Evolutionary conservation across 495 filamentous ascomycete genomes (phyloP).

Genomic region (Aspergillus ellipticus): DNA sequence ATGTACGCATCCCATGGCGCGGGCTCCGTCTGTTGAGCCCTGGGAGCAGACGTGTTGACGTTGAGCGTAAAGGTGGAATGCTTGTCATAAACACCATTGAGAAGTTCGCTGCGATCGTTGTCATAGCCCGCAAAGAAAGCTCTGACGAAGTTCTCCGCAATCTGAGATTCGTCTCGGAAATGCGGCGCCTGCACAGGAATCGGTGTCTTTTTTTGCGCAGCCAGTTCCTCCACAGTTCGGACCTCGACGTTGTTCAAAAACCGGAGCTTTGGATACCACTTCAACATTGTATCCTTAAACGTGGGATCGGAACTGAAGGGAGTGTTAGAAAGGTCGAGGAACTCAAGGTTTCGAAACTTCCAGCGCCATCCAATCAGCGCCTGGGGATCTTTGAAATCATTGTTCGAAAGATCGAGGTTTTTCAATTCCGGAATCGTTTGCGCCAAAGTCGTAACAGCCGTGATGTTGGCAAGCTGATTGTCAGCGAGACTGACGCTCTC

Average conservation of each 20-base stretch:
- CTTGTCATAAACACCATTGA: slow-evolving; percentile 69
- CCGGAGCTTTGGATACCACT: slow-evolving; percentile 76
- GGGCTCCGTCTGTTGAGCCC: slow-evolving; percentile 39
- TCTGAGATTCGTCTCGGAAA: slow-evolving; percentile 71
- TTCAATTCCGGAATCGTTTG: slow-evolving; percentile 75
- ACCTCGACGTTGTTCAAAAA: slow-evolving; percentile 68
- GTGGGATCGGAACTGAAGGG: slow-evolving; percentile 61
- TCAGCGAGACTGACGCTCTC: slow-evolving; percentile 71
- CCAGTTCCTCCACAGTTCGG: slow-evolving; percentile 63
- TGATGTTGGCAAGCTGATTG: slow-evolving; percentile 69
- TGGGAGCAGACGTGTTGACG: slow-evolving; percentile 62
- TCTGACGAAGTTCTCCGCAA: slow-evolving; percentile 70
- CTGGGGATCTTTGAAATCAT: slow-evolving; percentile 61
- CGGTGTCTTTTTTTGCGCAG: slow-evolving; percentile 52
- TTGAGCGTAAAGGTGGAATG: slow-evolving; percentile 75
- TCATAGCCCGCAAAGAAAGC: slow-evolving; percentile 76
- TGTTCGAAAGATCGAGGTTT: slow-evolving; percentile 79
- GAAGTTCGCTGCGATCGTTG: slow-evolving; percentile 58
- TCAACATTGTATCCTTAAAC: slow-evolving; percentile 66
- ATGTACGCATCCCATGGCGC: slow-evolving; percentile 70
- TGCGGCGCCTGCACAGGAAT: slow-evolving; percentile 65
- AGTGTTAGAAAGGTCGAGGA: slow-evolving; percentile 72
- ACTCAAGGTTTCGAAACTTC: slow-evolving; percentile 72
- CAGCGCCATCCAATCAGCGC: slow-evolving; percentile 64
- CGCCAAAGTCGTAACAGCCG: slow-evolving; percentile 66